Evolutionary conservation across 1,139 yeast species (phyloP), one percentile per base, ranked within the genome.

Genomic region (Kodamaea alishanica): DNA sequence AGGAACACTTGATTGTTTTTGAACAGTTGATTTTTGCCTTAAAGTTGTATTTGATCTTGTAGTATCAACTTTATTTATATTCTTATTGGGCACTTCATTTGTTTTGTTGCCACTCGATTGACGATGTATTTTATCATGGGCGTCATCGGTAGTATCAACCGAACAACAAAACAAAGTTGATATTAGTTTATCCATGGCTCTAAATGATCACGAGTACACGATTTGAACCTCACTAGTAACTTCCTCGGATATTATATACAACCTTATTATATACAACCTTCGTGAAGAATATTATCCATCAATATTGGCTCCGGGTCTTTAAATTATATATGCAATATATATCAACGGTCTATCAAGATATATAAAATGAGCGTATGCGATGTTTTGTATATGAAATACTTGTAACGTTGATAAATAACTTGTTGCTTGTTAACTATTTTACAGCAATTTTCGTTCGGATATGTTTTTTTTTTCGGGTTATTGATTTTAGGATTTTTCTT

Each of bases 111-210:
- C 36, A 40, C 32, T 28, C 42, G 52, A 24, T 40, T 42, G 32
- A 15, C 20, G 20, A 33, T 45, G 50, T 32, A 44, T 42, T 37
- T 53, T 54, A 44, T 56, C 57, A 37, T 63, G 60, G 15, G 58
- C 55, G 38, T 67, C 73, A 43, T 68, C 74, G 35, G 57, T 55
- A 33, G 70, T 50, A 43, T 61, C 66, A 20, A 56, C 61, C 6
- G 70, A 64, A 43, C 76, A 70, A 48, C 77, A 71, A 31, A 70
- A 65, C 32, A 70, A 55, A 8, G 73, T 58, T 33, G 66, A 49
- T 42, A 65, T 50, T 20, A 61, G 45, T 36, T 52, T 52, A 34
- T 56, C 60, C 63, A 59, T 60, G 37, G 38, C 35, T 37, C 20
- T 27, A 4, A 15, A 3, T 15, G 3, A 15, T 15, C 20, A 9